phyloP scores from a whole-genome alignment of 805 yeast species.

The Starmerella sp. region DNA sequence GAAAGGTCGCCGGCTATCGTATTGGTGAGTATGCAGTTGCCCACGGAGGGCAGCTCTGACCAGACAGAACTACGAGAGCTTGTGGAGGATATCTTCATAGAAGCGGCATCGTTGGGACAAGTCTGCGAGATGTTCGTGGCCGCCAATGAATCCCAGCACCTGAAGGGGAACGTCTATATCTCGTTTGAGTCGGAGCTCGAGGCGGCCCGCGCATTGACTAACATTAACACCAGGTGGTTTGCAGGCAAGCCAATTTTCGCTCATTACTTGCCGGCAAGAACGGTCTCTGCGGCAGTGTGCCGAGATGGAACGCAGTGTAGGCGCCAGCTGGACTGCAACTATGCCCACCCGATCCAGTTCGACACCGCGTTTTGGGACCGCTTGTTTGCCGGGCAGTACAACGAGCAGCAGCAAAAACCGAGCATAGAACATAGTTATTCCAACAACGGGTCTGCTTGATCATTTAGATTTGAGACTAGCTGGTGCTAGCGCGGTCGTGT shows the following conservation, averaged over 20 bases:
- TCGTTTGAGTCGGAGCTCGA: constrained; percentile 43
- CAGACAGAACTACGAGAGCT: constrained; percentile 43
- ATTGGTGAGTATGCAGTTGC: constrained; percentile 11
- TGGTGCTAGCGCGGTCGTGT: too few relatives aligned
- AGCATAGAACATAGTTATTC: too few relatives aligned
- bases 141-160: constrained; percentile 71
- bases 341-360: constrained; percentile 66
- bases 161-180: constrained; percentile 77
- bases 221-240: constrained; percentile 73
- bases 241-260: constrained; percentile 65
- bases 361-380: constrained; percentile 33
- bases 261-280: constrained; percentile 66
- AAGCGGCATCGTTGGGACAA: constrained; percentile 40
- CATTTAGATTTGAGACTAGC: too few relatives aligned
- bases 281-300: constrained; percentile 61
- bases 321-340: constrained; percentile 79
- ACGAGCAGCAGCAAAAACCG: background rate
- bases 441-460: too few relatives aligned
- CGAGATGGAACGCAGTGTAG: constrained; percentile 55
- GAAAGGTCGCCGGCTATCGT: constrained; percentile 10
- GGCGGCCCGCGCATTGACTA: constrained; percentile 50
- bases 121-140: constrained; percentile 60
- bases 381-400: constrained; percentile 34
- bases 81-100: constrained; percentile 61
- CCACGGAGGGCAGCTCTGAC: constrained; percentile 33